Percentiles rank a stretch among this genome's conserved stretches.
Evolutionary conservation across 2,329 filamentous ascomycete species (phyloP).

Genomic region (Calonectria hongkongensis): DNA sequence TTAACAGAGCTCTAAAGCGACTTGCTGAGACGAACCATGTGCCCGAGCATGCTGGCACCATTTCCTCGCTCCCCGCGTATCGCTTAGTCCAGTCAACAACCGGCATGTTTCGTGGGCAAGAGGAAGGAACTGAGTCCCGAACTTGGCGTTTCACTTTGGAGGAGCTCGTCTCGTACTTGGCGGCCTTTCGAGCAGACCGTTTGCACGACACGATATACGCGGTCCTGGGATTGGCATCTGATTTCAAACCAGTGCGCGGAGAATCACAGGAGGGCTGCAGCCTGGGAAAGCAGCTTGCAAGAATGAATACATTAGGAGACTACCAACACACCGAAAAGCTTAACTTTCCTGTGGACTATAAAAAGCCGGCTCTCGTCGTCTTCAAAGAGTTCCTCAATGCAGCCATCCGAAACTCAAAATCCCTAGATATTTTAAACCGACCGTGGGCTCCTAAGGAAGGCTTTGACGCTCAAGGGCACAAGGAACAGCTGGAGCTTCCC

Average conservation of each 20-base stretch:
- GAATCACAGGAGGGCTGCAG: background rate
- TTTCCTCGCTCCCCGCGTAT: background rate
- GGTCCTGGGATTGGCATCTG: background rate
- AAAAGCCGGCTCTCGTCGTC: background rate
- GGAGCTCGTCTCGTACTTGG: constrained; percentile 5
- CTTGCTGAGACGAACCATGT: constrained; percentile 10
- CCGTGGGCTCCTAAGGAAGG: background rate
- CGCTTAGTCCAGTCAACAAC: background rate
- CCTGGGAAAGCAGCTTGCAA: background rate
- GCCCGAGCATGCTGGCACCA: background rate
- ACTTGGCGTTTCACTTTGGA: constrained; percentile 11
- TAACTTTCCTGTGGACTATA: background rate
- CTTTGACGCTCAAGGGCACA: background rate
- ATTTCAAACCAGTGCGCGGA: constrained; percentile 5
- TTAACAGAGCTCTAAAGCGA: constrained; percentile 7
- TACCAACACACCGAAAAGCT: background rate
- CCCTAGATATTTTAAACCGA: background rate
- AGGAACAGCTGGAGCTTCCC: background rate
- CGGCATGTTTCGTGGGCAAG: constrained; percentile 6
- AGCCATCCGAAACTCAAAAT: background rate
- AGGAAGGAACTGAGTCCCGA: background rate
- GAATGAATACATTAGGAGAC: background rate
- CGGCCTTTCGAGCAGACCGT: background rate
- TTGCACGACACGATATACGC: constrained; percentile 5
- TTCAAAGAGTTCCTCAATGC: constrained; percentile 11